Percentiles rank a stretch among this genome's conserved stretches.
These are phyloP conservation scores for Elongisporangium prolatum DNA, from an alignment of 352 stramenopile species.

Conservation along the genomic window DNA sequence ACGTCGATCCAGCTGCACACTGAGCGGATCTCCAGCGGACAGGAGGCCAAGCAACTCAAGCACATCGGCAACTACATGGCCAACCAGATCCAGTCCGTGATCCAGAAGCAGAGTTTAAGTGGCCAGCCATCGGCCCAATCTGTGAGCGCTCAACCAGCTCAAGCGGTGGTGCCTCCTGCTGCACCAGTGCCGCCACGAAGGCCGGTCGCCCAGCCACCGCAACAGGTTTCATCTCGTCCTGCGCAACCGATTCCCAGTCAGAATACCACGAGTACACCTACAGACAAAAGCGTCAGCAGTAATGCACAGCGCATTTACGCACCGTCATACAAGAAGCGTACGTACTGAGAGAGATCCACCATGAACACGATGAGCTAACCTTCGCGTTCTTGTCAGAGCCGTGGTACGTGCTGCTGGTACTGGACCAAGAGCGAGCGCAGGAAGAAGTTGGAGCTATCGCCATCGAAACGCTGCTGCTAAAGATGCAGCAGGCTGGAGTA, in stretches of 20 bases:
- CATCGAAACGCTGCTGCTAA: constrained; percentile 31
- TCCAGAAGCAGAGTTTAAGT: constrained; percentile 32
- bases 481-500: constrained; percentile 51
- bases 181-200: neutral
- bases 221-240: neutral
- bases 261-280: neutral
- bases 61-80: constrained; percentile 85
- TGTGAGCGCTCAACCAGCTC: constrained; percentile 1
- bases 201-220: neutral
- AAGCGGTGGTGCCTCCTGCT: neutral
- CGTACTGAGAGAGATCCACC: too few species aligned
- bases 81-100: constrained; percentile 78
- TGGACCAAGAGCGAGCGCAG: constrained; percentile 35
- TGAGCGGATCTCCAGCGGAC: constrained; percentile 32
- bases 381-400: constrained; percentile 35
- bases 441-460: constrained; percentile 30
- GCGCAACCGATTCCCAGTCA: neutral
- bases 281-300: constrained; percentile 6
- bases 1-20: constrained; percentile 53
- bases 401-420: constrained; percentile 64
- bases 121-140: constrained; percentile 2
- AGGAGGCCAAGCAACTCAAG: constrained; percentile 58
- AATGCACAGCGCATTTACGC: constrained; percentile 27
- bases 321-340: constrained; percentile 62
- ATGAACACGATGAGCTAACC: neutral